Percentiles rank a stretch among this genome's conserved stretches.
These are phyloP conservation scores for Mucor racemosus DNA, from an alignment of 371 early-diverging fungal species.

Conservation along the genomic window DNA sequence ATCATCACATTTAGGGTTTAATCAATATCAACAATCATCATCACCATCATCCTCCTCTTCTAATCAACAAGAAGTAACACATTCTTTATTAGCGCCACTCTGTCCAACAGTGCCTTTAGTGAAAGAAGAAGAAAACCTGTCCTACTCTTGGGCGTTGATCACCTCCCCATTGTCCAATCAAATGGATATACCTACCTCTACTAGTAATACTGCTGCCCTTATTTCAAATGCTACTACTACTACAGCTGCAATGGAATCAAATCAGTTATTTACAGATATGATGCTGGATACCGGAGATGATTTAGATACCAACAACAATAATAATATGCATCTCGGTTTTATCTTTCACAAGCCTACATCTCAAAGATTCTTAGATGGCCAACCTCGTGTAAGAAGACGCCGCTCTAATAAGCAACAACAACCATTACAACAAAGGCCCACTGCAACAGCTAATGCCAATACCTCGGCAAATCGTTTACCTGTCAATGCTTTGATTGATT, in stretches of 20 bases:
- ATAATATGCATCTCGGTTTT: constrained; percentile 26
- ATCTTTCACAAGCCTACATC: constrained; percentile 31
- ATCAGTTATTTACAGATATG: constrained; percentile 12
- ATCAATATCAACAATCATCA: constrained; percentile 5
- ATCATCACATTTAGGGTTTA: constrained; percentile 2
- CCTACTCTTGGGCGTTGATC: constrained; percentile 36
- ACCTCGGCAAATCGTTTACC: constrained; percentile 15
- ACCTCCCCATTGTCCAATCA: constrained; percentile 29
- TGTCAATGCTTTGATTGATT: constrained; percentile 12
- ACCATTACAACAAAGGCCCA: not conserved
- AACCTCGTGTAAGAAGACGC: constrained; percentile 24
- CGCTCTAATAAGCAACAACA: constrained; percentile 18
- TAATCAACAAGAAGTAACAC: constrained; percentile 16
- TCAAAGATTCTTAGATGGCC: constrained; percentile 29
- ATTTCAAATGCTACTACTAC: constrained; percentile 5
- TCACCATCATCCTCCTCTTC: not conserved
- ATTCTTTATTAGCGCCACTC: constrained; percentile 28
- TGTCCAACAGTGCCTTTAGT: constrained; percentile 23
- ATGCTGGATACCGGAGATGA: constrained; percentile 11
- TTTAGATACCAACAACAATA: constrained; percentile 10
- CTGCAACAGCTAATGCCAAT: not conserved
- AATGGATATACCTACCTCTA: constrained; percentile 7
- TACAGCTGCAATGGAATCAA: not conserved
- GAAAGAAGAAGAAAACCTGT: constrained; percentile 19
- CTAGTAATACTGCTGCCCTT: not conserved